Evolutionary conservation across 179 eudicot genomes (phyloP), one percentile per base, ranked within the genome.

Genomic region (Silene coronaria): DNA sequence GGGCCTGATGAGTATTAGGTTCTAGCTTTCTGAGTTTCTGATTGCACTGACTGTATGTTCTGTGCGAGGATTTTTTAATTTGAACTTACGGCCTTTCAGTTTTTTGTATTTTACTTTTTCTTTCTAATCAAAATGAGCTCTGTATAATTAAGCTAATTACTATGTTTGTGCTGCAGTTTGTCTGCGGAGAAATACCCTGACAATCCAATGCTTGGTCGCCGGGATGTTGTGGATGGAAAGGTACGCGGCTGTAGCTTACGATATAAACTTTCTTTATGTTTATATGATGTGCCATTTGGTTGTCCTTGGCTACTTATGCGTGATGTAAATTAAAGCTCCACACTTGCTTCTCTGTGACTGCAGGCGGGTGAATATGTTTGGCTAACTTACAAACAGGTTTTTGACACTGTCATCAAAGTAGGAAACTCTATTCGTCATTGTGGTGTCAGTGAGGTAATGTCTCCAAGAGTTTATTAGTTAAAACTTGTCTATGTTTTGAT

Each of bases 281-380:
- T 21, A 48, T 60, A 6, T 58, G 69, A 27, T 21, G 38, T 27
- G 19, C 6, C 10, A 36, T 13, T 51, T 61, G 16, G 70, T 21
- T 51, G 11, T 68, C 53, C 71, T 26, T 55, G 16, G n/a, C 30
- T 22, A 45, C 24, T 17, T 42, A 14, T 77, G 48, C 42, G 21
- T 70, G 73, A 11, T 12, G 12, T 38, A 22, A 73, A 24, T n/a
- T 21, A 32, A 24, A 5, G 36, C 27, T 21, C 66, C 28, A 45
- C 32, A 51, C 13, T 64, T 67, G 42, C 69, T 57, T 45, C 26
- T 71, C 55, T 71, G 28, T 76, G 34, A 76, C 77, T 87, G 85
- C 87, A 94, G 98, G 86, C 89, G 66, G 97, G 96, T 57, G 81
- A 87, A 67, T 94, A 90, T 78, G 82, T 77, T 38, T 94, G 98